Percentiles rank a stretch among this genome's conserved stretches.
These are phyloP conservation scores for Candida nonsorbophila DNA, from an alignment of 805 yeast genomes.

Conservation along the genomic window DNA sequence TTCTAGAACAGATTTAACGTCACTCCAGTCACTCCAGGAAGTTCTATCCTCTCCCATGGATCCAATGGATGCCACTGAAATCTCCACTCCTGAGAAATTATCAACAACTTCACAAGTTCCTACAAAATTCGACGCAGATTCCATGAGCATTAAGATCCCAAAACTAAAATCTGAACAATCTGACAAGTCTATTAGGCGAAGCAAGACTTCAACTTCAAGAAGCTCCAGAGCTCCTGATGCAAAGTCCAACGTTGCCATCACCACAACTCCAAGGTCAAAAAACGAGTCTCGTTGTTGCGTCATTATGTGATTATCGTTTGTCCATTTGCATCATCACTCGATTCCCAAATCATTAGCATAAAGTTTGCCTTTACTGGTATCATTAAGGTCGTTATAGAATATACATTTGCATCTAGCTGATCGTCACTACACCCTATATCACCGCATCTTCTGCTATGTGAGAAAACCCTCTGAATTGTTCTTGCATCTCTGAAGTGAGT, in stretches of 20 bases:
- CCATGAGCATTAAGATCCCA: slow-evolving; percentile 1
- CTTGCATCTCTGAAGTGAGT: slow-evolving; percentile 83
- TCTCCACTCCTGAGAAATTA: no score
- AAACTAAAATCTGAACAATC: no score
- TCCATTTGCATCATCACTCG: no score
- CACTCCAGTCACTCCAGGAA: slow-evolving; percentile 5
- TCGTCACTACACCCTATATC: slow-evolving; percentile 15
- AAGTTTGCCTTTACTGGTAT: no score
- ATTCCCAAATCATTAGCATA: no score
- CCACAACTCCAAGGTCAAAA: background rate
- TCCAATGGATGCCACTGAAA: no score
- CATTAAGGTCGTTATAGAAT: no score
- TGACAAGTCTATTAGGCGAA: no score
- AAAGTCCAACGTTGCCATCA: no score
- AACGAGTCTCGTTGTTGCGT: slow-evolving; percentile 1
- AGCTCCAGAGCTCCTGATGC: no score
- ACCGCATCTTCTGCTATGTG: slow-evolving; percentile 64
- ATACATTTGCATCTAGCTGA: no score
- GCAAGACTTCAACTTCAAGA: no score
- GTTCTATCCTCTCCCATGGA: slow-evolving; percentile 1
- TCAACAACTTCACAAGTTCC: slow-evolving; percentile 2
- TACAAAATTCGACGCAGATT: slow-evolving; percentile 1
- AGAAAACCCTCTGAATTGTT: slow-evolving; percentile 95
- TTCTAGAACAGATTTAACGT: background rate
- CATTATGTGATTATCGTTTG: slow-evolving; percentile 1